Percentiles rank a stretch among this genome's conserved stretches.
phyloP scores from a whole-genome alignment of 805 yeast species.

The Spathaspora girioi region DNA sequence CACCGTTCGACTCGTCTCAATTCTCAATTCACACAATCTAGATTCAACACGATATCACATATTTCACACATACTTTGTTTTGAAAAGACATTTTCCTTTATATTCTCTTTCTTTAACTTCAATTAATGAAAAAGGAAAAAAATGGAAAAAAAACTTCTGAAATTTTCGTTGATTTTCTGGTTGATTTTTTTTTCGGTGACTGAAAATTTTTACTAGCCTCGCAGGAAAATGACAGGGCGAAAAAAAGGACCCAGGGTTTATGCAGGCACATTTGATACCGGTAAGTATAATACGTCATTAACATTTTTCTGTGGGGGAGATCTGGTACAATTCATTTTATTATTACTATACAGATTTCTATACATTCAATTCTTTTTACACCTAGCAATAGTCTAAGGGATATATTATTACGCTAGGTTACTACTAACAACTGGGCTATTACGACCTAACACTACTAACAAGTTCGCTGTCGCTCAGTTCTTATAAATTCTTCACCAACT shows the following conservation, averaged over 20 bases:
- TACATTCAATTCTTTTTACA: too few relatives aligned
- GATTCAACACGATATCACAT: not conserved
- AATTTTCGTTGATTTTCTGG: slow-evolving; percentile 4
- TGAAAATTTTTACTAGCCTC: not conserved
- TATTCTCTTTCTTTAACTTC: not conserved
- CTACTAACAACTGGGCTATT: too few relatives aligned
- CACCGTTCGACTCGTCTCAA: too few relatives aligned
- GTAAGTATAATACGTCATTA: not conserved
- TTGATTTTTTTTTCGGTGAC: not conserved
- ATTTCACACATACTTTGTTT: slow-evolving; percentile 40
- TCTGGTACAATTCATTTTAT: too few relatives aligned
- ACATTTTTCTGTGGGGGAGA: not conserved
- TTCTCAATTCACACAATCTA: too few relatives aligned
- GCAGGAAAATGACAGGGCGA: not conserved
- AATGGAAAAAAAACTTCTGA: not conserved
- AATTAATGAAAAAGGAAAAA: not conserved
- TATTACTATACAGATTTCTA: not conserved
- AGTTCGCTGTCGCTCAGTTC: too few relatives aligned
- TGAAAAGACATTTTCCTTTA: slow-evolving; percentile 40
- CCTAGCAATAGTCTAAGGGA: too few relatives aligned
- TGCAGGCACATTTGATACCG: not conserved
- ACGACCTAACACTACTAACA: too few relatives aligned
- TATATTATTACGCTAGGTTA: too few relatives aligned
- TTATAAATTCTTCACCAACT: too few relatives aligned
- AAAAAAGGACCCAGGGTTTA: too few relatives aligned